Evolutionary conservation across 768 basidiomycete genomes (phyloP).

Genomic region (Panellus pusillus): DNA sequence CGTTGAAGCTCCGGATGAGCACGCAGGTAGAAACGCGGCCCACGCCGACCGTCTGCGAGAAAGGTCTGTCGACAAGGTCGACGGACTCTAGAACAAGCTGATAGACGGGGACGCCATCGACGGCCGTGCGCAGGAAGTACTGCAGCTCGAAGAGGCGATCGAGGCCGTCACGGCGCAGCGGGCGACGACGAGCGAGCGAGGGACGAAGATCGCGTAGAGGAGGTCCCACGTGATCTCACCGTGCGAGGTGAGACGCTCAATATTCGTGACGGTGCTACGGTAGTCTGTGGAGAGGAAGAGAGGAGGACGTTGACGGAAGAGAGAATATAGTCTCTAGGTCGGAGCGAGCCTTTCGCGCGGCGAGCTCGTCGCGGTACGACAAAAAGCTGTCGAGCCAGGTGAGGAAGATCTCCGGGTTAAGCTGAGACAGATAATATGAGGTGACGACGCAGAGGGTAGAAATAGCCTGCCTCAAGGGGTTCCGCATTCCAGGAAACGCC

Average conservation of each 20-base stretch:
- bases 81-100: slow-evolving; percentile 51
- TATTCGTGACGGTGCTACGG: slow-evolving; percentile 43
- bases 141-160: slow-evolving; percentile 49
- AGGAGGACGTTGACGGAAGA: slow-evolving; percentile 51
- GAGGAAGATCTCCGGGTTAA: slow-evolving; percentile 58
- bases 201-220: slow-evolving; percentile 56
- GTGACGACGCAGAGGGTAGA: neutral
- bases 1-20: slow-evolving; percentile 43
- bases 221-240: slow-evolving; percentile 59
- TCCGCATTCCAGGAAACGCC: slow-evolving; percentile 63
- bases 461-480: slow-evolving; percentile 47
- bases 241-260: slow-evolving; percentile 50
- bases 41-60: slow-evolving; percentile 35
- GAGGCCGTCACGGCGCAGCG: slow-evolving; percentile 55
- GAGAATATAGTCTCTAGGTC: slow-evolving; percentile 42
- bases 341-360: slow-evolving; percentile 35
- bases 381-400: slow-evolving; percentile 50
- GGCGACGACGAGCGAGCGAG: slow-evolving; percentile 50
- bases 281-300: slow-evolving; percentile 51
- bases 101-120: slow-evolving; percentile 40
- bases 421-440: slow-evolving; percentile 29
- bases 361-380: slow-evolving; percentile 41
- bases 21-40: slow-evolving; percentile 43
- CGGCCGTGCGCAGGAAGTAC: slow-evolving; percentile 35
- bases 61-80: slow-evolving; percentile 46